Conservation (phyloP, 2,329 filamentous ascomycete species). For the Gaeumannomyces sp. region DNA sequence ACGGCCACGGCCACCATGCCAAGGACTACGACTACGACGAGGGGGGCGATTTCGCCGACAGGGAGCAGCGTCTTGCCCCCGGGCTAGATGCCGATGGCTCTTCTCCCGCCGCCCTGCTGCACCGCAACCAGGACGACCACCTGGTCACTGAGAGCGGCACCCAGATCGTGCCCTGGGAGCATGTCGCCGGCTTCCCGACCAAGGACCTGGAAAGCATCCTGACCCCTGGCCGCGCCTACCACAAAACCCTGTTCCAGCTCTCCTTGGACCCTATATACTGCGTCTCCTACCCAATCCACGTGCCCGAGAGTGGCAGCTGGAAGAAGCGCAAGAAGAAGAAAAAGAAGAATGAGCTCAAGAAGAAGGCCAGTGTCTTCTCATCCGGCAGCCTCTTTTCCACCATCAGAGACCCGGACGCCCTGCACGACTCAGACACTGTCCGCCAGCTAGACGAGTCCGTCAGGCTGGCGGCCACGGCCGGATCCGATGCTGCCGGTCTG, state of each 20-base stretch:
- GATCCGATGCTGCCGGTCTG: not conserved
- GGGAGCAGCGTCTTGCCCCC: slow-evolving; percentile 33
- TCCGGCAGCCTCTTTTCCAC: not conserved
- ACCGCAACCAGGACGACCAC: slow-evolving; percentile 49
- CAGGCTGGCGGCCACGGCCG: not conserved
- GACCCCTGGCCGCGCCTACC: slow-evolving; percentile 67
- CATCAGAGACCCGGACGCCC: slow-evolving; percentile 21
- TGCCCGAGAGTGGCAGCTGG: slow-evolving; percentile 73
- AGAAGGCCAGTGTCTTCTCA: slow-evolving; percentile 17
- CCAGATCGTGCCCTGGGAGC: slow-evolving; percentile 62
- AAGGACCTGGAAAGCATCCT: slow-evolving; percentile 74
- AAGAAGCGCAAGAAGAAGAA: slow-evolving; percentile 53
- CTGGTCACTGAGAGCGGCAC: slow-evolving; percentile 48
- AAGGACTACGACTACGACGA: slow-evolving; percentile 25
- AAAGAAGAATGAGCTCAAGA: slow-evolving; percentile 25
- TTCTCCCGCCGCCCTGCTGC: slow-evolving; percentile 31
- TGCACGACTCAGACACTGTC: slow-evolving; percentile 19
- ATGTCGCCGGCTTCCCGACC: slow-evolving; percentile 66
- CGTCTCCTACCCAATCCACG: slow-evolving; percentile 77
- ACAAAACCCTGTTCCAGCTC: slow-evolving; percentile 78
- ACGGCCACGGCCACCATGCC: slow-evolving; percentile 24
- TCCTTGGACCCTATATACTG: slow-evolving; percentile 74
- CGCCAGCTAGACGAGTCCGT: slow-evolving; percentile 10
- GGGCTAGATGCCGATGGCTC: slow-evolving; percentile 24
- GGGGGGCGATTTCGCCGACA: slow-evolving; percentile 46